phyloP scores from a whole-genome alignment of 495 filamentous ascomycete genomes.

The Hypoxylon subgilvum region DNA sequence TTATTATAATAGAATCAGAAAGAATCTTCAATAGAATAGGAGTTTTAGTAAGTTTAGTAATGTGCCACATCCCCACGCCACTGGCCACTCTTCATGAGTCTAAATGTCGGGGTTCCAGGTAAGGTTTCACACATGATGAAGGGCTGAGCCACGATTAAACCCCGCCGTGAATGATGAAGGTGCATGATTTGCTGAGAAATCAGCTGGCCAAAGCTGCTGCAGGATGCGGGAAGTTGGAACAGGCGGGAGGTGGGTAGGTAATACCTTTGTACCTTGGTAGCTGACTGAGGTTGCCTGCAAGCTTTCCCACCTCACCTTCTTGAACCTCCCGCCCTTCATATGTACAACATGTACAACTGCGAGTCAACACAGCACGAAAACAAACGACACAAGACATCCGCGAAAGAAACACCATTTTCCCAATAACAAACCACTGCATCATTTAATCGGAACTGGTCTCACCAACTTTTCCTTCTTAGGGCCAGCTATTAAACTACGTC shows the following conservation, averaged over 20 bases:
- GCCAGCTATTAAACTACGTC: slow-evolving; percentile 28
- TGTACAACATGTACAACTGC: too few relatives aligned
- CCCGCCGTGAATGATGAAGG: slow-evolving; percentile 24
- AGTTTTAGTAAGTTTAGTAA: slow-evolving; percentile 6
- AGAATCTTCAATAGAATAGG: slow-evolving; percentile 23
- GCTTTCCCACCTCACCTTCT: slow-evolving; percentile 11
- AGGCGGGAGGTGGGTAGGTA: slow-evolving; percentile 1
- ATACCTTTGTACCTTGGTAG: slow-evolving; percentile 8
- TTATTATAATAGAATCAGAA: too few relatives aligned
- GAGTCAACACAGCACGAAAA: too few relatives aligned
- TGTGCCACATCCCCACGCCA: slow-evolving; percentile 9
- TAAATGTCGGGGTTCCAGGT: too few relatives aligned
- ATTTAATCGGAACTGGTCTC: slow-evolving; percentile 31
- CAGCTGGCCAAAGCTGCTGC: slow-evolving; percentile 1
- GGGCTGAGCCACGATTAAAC: slow-evolving; percentile 8
- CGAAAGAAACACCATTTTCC: too few relatives aligned
- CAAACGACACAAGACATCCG: too few relatives aligned
- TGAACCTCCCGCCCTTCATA: slow-evolving; percentile 2
- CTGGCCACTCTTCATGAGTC: too few relatives aligned
- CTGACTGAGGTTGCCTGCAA: slow-evolving; percentile 14
- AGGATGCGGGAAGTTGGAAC: neutral
- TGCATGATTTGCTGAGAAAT: slow-evolving; percentile 40
- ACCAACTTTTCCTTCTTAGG: slow-evolving; percentile 15
- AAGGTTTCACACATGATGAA: neutral
- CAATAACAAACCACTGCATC: too few relatives aligned